phyloP scores from a whole-genome alignment of 805 yeast species.

The Teunomyces barrocoloradensis region DNA sequence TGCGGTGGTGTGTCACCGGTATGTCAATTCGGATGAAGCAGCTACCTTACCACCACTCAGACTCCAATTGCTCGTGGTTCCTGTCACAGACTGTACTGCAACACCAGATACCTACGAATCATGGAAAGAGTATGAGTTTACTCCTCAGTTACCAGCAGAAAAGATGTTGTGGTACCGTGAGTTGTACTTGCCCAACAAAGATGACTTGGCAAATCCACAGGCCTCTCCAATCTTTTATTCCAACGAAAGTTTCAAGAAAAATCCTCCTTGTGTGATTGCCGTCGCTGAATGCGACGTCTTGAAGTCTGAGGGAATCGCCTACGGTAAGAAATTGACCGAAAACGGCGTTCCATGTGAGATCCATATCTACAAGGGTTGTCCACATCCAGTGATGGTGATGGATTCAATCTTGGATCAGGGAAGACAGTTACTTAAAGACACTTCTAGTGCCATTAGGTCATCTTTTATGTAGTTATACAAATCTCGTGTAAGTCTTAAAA shows the following conservation, averaged over 20 bases:
- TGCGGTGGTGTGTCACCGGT: slow-evolving; percentile 35
- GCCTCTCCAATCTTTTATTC: slow-evolving; percentile 43
- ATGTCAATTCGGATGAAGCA: slow-evolving; percentile 22
- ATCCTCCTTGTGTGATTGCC: slow-evolving; percentile 42
- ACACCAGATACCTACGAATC: slow-evolving; percentile 30
- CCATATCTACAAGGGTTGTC: slow-evolving; percentile 40
- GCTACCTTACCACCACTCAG: slow-evolving; percentile 29
- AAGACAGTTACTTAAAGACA: slow-evolving; percentile 27
- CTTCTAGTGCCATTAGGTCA: slow-evolving; percentile 25
- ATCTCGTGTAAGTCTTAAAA: not conserved
- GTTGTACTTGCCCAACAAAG: slow-evolving; percentile 36
- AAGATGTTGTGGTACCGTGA: slow-evolving; percentile 47
- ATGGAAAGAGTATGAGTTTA: slow-evolving; percentile 36
- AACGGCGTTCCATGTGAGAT: slow-evolving; percentile 37
- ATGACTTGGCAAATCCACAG: slow-evolving; percentile 25
- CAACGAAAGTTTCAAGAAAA: slow-evolving; percentile 35
- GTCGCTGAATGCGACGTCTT: slow-evolving; percentile 46
- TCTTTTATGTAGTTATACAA: slow-evolving; percentile 19
- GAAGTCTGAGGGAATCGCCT: slow-evolving; percentile 43
- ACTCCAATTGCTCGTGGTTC: slow-evolving; percentile 43
- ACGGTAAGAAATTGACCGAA: slow-evolving; percentile 34
- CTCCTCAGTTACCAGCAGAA: slow-evolving; percentile 44
- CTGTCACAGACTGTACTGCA: slow-evolving; percentile 45
- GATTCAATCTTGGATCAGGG: slow-evolving; percentile 37
- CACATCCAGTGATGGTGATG: slow-evolving; percentile 53